phyloP scores from a whole-genome alignment of 306 rosid species.

The Vachellia pachyceras region DNA sequence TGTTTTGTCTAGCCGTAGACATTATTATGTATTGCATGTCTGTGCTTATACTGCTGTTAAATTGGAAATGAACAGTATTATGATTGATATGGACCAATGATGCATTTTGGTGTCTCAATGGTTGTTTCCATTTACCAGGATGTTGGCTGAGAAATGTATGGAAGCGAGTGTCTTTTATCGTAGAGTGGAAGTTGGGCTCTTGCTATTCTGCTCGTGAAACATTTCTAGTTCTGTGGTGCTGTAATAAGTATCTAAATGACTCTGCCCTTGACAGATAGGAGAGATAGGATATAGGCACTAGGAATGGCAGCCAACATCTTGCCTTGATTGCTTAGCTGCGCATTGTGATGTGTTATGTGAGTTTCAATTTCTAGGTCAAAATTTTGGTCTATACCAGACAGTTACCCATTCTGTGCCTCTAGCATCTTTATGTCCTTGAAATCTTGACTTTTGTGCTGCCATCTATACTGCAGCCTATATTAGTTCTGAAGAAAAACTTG shows the following conservation, averaged over 20 bases:
- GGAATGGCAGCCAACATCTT: background rate
- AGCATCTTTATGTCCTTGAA: background rate
- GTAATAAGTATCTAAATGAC: conserved; percentile 8
- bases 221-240: background rate
- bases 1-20: conserved; percentile 10
- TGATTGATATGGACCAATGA: background rate
- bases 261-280: background rate
- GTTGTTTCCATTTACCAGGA: background rate
- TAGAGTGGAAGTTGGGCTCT: background rate
- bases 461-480: background rate
- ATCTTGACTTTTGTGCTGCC: conserved; percentile 8
- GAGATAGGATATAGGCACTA: background rate
- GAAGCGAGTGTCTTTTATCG: background rate
- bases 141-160: conserved; percentile 15
- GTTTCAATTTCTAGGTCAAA: background rate
- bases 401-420: conserved; percentile 1
- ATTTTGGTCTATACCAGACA: background rate
- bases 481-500: conserved; percentile 1
- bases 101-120: background rate
- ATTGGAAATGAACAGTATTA: background rate
- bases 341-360: background rate
- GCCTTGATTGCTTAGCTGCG: background rate
- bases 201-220: background rate
- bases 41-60: conserved; percentile 5
- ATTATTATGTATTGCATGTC: background rate